Conservation (phyloP, 1,284 basidiomycete species). For the Pterulicium gracile region DNA sequence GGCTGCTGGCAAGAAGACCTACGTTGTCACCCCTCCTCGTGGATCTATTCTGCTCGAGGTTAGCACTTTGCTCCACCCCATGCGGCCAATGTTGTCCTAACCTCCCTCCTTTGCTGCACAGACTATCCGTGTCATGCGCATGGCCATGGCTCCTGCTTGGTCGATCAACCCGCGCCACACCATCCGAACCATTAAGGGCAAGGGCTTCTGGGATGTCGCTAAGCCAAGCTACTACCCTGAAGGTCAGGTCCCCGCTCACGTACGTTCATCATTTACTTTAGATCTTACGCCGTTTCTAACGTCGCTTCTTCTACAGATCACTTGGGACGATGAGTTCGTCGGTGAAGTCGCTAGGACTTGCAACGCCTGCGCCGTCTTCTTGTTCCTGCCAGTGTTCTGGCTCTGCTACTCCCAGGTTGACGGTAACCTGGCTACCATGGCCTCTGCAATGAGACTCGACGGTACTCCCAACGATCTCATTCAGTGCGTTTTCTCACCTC, state of each 20-base stretch:
- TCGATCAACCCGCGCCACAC: slow-evolving; percentile 25
- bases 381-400: slow-evolving; percentile 49
- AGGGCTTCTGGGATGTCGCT: slow-evolving; percentile 47
- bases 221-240: slow-evolving; percentile 32
- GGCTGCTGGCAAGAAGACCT: slow-evolving; percentile 33
- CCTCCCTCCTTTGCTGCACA: no score
- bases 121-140: slow-evolving; percentile 25
- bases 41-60: slow-evolving; percentile 44
- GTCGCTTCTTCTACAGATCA: slow-evolving; percentile 17
- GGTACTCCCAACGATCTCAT: slow-evolving; percentile 52
- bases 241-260: slow-evolving; percentile 18
- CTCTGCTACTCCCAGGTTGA: slow-evolving; percentile 42
- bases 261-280: not conserved
- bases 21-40: slow-evolving; percentile 42
- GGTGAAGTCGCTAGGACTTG: slow-evolving; percentile 51
- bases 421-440: slow-evolving; percentile 44
- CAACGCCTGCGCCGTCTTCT: slow-evolving; percentile 58
- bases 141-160: slow-evolving; percentile 23
- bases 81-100: no score
- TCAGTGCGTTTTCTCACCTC: slow-evolving; percentile 26
- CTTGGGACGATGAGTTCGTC: slow-evolving; percentile 49
- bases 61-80: slow-evolving; percentile 1
- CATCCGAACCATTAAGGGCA: slow-evolving; percentile 16
- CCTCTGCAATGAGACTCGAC: slow-evolving; percentile 35
- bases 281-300: no score